Conservation (phyloP, 371 early-diverging fungal genomes). For the Mucor circinelloides region DNA sequence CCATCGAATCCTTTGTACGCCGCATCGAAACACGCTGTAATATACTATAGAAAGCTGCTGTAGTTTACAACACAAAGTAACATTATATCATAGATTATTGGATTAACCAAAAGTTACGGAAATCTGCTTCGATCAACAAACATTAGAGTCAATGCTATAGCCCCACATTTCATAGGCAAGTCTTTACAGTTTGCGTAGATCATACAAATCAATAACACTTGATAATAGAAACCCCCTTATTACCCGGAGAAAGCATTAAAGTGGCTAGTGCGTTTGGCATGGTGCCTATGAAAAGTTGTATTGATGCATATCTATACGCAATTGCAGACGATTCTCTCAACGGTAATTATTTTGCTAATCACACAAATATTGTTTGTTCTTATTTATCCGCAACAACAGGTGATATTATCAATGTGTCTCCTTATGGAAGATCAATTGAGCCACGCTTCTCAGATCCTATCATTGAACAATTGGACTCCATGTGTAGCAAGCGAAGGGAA, state of each 20-base stretch:
- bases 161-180: constrained; percentile 72
- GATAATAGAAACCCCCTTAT: constrained; percentile 35
- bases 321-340: constrained; percentile 32
- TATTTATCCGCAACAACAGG: constrained; percentile 11
- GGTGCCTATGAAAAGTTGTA: constrained; percentile 28
- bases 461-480: constrained; percentile 24
- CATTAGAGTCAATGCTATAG: constrained; percentile 77
- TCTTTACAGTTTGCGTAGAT: not conserved
- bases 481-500: constrained; percentile 22
- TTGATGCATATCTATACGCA: constrained; percentile 28
- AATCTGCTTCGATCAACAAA: constrained; percentile 41
- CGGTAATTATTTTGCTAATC: constrained; percentile 16
- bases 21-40: constrained; percentile 79
- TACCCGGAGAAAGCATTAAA: constrained; percentile 12
- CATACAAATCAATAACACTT: not conserved
- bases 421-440: constrained; percentile 17
- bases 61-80: not conserved
- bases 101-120: constrained; percentile 62
- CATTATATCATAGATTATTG: constrained; percentile 44
- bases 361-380: not conserved
- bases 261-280: constrained; percentile 23
- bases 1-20: constrained; percentile 73
- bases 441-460: constrained; percentile 27
- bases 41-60: not conserved
- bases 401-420: constrained; percentile 27